Evolutionary conservation across 2,329 filamentous ascomycete species (phyloP).

Genomic region (Cercospora sojina): DNA sequence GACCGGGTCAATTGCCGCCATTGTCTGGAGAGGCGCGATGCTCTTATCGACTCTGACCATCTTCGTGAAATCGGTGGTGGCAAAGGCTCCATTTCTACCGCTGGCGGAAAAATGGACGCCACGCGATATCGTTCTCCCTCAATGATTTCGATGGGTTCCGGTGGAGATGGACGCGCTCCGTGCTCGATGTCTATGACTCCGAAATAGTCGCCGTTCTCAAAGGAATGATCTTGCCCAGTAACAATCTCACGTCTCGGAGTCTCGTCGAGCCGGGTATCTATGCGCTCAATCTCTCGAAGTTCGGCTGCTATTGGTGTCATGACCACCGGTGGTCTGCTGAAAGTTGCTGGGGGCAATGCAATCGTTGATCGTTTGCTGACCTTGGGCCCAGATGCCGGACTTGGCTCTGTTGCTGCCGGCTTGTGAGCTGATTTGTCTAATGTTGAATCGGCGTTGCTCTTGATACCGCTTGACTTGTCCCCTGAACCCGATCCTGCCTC

Average conservation of each 20-base stretch:
- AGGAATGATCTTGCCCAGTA: not conserved
- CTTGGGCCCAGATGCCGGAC: not conserved
- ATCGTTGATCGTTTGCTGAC: not conserved
- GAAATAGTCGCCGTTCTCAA: slow-evolving; percentile 9
- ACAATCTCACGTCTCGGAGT: not conserved
- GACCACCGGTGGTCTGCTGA: not conserved
- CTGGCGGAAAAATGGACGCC: not conserved
- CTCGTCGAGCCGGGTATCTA: slow-evolving; percentile 3
- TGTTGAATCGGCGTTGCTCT: slow-evolving; percentile 11
- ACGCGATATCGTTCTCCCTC: slow-evolving; percentile 4
- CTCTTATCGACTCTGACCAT: not conserved
- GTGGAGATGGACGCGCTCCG: not conserved
- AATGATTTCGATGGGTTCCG: slow-evolving; percentile 8
- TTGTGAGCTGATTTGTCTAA: slow-evolving; percentile 6
- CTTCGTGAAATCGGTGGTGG: not conserved
- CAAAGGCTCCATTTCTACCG: not conserved
- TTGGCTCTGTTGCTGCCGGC: slow-evolving; percentile 10
- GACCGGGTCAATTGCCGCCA: not conserved
- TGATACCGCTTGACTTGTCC: slow-evolving; percentile 12
- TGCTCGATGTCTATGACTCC: not conserved
- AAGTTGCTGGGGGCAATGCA: not conserved
- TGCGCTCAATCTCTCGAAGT: slow-evolving; percentile 6
- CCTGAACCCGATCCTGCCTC: not conserved
- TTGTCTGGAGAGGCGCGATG: not conserved
- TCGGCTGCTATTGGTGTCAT: slow-evolving; percentile 3